Base-by-base conservation (phyloP, 2,329 filamentous ascomycete species). In the Ceratocystis diversiconidia region DNA sequence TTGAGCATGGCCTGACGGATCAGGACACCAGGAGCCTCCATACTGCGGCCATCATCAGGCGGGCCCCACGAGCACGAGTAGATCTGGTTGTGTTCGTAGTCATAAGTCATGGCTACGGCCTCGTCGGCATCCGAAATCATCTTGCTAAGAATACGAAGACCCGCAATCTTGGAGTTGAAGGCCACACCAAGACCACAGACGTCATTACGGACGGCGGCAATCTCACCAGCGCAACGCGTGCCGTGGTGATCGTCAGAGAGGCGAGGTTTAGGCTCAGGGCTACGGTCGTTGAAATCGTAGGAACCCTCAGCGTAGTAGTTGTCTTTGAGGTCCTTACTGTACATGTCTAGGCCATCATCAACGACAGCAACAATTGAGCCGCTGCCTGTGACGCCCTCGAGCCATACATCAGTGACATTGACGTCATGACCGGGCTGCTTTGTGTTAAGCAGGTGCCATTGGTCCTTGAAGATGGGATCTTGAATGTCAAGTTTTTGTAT, bases 1-100 rank as follows among this genome's bases (percentile, higher is more conserved):
- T 94, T 94, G 62, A 96, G 79, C 86, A 99, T 96, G 32, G 94
- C 92, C 70, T 85, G 84, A 70, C 87, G 85, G 71, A 99, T 96
- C 22, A 99, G 79, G 64, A 95, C 83, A 4, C 91, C 90, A 0
- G 94, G 94, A 0, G 86, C 90, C 70, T 97, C 92, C 94, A 99
- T 99, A 28, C 90, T 91, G 68, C 81, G 80, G 59, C 94, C 94
- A 73, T 97, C 92, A 72, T 99, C 94, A 0, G 91, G 90, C 7
- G 94, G 94, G 0, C 94, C 94, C 94, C 94, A 99, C 0, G 94
- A 99, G 77, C 94, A 99, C 0, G 94, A 99, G 76, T 96, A 99
- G 67, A 99, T 97, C 68, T 96, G 85, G 73, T 96, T 99, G 68
- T 92, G 80, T 71, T 96, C 86, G 72, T 85, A 94, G 68, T 88